These are phyloP conservation scores for Nyssa sinensis DNA, from an alignment of 148 eudicot genomes.

Conservation along the genomic window DNA sequence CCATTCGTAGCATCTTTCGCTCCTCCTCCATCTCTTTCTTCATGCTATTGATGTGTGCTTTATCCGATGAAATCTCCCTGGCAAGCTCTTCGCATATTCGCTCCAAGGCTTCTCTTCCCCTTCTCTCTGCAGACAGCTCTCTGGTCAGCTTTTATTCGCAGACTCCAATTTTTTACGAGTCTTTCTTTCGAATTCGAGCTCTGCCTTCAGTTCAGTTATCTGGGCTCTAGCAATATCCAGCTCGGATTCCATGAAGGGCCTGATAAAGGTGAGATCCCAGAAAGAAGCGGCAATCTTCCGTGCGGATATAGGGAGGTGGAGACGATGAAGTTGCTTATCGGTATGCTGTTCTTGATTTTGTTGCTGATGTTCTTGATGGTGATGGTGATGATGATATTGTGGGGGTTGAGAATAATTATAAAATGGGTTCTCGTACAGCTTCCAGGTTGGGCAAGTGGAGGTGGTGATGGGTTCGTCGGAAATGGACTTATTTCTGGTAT, in stretches of 20 bases:
- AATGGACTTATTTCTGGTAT: slow-evolving; percentile 18
- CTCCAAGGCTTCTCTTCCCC: slow-evolving; percentile 43
- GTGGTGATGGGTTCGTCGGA: slow-evolving; percentile 26
- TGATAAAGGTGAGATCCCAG: slow-evolving; percentile 48
- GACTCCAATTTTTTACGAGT: slow-evolving; percentile 51
- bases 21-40: slow-evolving; percentile 62
- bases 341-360: neutral
- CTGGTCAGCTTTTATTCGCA: slow-evolving; percentile 42
- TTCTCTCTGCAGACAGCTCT: slow-evolving; percentile 49
- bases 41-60: slow-evolving; percentile 34
- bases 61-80: slow-evolving; percentile 32
- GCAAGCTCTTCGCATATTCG: slow-evolving; percentile 52
- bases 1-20: slow-evolving; percentile 61
- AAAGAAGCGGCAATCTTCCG: slow-evolving; percentile 42
- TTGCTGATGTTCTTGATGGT: slow-evolving; percentile 27
- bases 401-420: slow-evolving; percentile 32
- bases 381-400: slow-evolving; percentile 18
- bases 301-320: slow-evolving; percentile 30
- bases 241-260: slow-evolving; percentile 43
- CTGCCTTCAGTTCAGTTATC: slow-evolving; percentile 45
- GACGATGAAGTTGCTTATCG: slow-evolving; percentile 28
- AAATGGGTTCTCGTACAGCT: slow-evolving; percentile 70
- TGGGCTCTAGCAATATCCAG: slow-evolving; percentile 44
- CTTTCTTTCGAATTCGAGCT: slow-evolving; percentile 55
- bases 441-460: slow-evolving; percentile 61